Evolutionary conservation across 2,329 filamentous ascomycete genomes (phyloP), one percentile per base, ranked within the genome.

Genomic region (Aspergillus pseudonomiae): DNA sequence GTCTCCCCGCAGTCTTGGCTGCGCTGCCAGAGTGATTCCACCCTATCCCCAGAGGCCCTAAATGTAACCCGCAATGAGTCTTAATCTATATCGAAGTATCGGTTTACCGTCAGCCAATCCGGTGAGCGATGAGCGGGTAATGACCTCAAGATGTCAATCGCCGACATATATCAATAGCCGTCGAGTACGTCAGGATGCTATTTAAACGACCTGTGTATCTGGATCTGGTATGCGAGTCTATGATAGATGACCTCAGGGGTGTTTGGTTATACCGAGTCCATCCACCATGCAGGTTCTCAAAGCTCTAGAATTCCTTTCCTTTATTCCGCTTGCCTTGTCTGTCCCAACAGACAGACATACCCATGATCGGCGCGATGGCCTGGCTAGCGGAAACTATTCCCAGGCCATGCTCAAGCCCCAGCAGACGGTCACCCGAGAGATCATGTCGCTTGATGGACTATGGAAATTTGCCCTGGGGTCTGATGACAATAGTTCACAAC

Each of bases 321-420:
- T 10, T 41, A 0, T 41, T n/a, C 2, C 39, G 7, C 16, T n/a
- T 41, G 39, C 39, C 7, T 19, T 41, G 3, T n/a, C 3, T 41
- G 4, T 41, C 1, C 7, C 16, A 0, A 41, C 39, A 2, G 6
- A 41, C 7, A 10, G 16, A 4, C 19, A 41, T 9, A 41, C 39
- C 1, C 19, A n/a, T 10, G 0, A 10, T 41, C 39, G 1, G 0
- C 39, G 39, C 1, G 3, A 41, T 19, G 39, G 19, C 0, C 19
- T 4, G 16, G 39, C 7, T 0, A 41, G 39, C 19, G 39, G 19
- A 41, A 1, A 4, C 6, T 10, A 41, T 0, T 10, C 39, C 1
- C 19, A 41, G 39, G 39, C 1, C 7, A 41, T 41, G 39, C 39
- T 41, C 16, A 41, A 41, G 2, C 39, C 39, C 2, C 39, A 10